These are phyloP conservation scores for Paraphaeosphaeria minitans DNA, from an alignment of 2,329 filamentous ascomycete species.

Conservation along the genomic window DNA sequence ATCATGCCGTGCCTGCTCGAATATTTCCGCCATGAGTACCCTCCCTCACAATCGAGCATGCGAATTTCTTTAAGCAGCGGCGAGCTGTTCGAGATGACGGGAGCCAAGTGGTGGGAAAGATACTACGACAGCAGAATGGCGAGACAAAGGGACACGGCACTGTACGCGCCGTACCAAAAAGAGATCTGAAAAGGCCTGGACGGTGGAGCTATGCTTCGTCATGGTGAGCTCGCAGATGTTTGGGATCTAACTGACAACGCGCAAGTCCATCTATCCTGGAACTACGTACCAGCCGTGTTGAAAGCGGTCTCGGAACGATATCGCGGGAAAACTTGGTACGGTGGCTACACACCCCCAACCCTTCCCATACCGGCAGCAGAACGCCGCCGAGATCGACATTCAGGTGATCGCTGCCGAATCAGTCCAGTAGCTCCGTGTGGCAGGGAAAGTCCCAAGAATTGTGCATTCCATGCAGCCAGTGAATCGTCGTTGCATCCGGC, in stretches of 20 bases:
- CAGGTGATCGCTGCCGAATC: slow-evolving; percentile 14
- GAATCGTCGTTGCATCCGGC: background rate
- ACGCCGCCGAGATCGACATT: slow-evolving; percentile 9
- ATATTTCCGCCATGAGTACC: slow-evolving; percentile 30
- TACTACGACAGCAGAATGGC: slow-evolving; percentile 18
- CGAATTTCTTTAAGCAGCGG: background rate
- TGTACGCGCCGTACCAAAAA: slow-evolving; percentile 28
- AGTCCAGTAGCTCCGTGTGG: background rate
- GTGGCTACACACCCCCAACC: background rate
- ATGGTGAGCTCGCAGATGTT: slow-evolving; percentile 35
- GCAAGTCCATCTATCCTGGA: slow-evolving; percentile 4
- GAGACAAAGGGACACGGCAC: slow-evolving; percentile 23
- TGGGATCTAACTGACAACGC: slow-evolving; percentile 39
- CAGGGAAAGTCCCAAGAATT: background rate
- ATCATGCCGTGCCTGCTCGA: slow-evolving; percentile 34
- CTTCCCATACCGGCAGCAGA: background rate
- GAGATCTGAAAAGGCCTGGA: slow-evolving; percentile 18
- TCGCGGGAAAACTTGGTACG: background rate
- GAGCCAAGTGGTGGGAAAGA: slow-evolving; percentile 18
- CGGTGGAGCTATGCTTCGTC: slow-evolving; percentile 14
- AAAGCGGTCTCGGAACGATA: slow-evolving; percentile 5
- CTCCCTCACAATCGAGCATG: background rate
- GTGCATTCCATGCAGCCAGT: background rate
- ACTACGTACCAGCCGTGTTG: background rate
- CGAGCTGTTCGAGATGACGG: slow-evolving; percentile 14